These are phyloP conservation scores for Populus hybrid DNA, from an alignment of 441 rosid genomes.

Conservation along the genomic window DNA sequence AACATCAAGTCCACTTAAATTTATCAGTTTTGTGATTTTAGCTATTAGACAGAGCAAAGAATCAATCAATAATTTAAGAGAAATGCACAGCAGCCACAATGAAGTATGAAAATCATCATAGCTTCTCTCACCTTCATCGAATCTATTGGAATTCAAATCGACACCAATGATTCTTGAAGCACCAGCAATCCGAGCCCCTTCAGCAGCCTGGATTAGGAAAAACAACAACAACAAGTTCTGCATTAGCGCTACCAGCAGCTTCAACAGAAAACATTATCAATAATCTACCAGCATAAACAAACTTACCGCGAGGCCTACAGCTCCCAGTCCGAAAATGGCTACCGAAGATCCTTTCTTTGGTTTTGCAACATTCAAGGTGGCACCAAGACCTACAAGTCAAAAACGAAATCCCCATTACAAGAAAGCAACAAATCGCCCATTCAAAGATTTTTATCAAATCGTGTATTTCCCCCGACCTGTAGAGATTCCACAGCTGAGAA, in stretches of 20 bases:
- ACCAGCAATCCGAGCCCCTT: constrained; percentile 36
- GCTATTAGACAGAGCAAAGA: not conserved
- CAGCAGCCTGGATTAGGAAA: constrained; percentile 25
- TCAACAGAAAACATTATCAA: not conserved
- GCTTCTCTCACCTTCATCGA: constrained; percentile 18
- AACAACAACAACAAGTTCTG: not conserved
- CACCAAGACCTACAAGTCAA: constrained; percentile 10
- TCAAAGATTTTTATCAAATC: not conserved
- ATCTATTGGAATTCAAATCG: constrained; percentile 28
- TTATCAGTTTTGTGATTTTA: not conserved
- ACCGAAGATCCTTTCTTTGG: constrained; percentile 15
- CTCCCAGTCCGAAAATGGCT: constrained; percentile 23
- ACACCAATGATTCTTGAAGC: constrained; percentile 41
- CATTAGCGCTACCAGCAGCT: not conserved
- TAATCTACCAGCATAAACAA: not conserved
- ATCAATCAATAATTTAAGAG: not conserved
- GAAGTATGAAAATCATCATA: not conserved
- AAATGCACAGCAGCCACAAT: not conserved
- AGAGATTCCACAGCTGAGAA: constrained; percentile 51
- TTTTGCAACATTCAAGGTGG: constrained; percentile 21
- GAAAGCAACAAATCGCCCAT: not conserved
- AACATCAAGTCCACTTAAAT: not conserved
- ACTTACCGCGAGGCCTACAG: constrained; percentile 20
- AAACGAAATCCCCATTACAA: no score
- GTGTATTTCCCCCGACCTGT: constrained; percentile 26